Evolutionary conservation across 176 grass and related monocot genomes (phyloP).

Genomic region (Avena atlantica): DNA sequence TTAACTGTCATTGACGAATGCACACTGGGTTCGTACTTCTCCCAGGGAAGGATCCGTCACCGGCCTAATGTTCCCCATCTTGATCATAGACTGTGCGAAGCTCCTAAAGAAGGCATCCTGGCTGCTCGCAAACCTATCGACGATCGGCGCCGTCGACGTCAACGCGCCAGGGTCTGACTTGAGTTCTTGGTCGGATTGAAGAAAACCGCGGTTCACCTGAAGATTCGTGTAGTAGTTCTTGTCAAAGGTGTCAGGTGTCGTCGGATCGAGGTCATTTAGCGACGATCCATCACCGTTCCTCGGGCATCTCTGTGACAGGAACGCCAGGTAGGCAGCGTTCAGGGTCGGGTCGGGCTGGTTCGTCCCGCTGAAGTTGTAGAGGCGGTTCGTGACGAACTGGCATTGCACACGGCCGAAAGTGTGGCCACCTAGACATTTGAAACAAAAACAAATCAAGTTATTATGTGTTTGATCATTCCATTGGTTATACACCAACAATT

Average conservation of each 20-base stretch:
- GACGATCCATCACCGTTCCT: neutral
- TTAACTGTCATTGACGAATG: conserved; percentile 21
- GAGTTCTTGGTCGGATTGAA: conserved; percentile 72
- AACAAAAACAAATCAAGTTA: neutral
- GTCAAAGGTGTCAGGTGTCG: conserved; percentile 59
- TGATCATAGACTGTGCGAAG: conserved; percentile 64
- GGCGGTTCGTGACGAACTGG: conserved; percentile 41
- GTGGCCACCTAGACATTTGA: conserved; percentile 49
- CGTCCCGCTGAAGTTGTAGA: conserved; percentile 68
- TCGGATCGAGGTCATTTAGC: conserved; percentile 61
- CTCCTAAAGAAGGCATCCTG: conserved; percentile 57
- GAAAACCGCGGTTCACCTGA: conserved; percentile 36
- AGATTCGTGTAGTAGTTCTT: conserved; percentile 70
- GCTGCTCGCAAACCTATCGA: conserved; percentile 54
- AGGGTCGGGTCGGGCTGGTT: conserved; percentile 57
- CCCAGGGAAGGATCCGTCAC: conserved; percentile 34
- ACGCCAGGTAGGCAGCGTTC: neutral
- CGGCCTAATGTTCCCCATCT: conserved; percentile 66
- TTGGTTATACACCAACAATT: neutral
- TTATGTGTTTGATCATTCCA: neutral
- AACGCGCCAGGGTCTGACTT: conserved; percentile 32
- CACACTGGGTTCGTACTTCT: conserved; percentile 52
- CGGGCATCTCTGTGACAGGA: conserved; percentile 50
- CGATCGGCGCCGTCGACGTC: conserved; percentile 40
- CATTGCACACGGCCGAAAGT: conserved; percentile 68